Conservation (phyloP, 2,329 filamentous ascomycete species). For the Ploettnerulaceae sp. region DNA sequence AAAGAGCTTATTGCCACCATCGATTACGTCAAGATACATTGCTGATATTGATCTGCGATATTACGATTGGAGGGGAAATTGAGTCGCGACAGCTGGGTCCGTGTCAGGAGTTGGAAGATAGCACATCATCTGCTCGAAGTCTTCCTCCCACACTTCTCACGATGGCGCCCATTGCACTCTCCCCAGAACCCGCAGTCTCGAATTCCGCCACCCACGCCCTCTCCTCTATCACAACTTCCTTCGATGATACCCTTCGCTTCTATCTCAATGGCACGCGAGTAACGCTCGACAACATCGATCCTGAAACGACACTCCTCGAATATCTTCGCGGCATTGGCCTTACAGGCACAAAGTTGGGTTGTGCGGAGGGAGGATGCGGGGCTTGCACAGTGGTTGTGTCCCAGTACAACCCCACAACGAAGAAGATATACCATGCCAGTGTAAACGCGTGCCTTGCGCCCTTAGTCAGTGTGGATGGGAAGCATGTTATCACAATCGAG, state of each 20-base stretch:
- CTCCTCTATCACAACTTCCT: constrained; percentile 63
- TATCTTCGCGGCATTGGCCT: constrained; percentile 89
- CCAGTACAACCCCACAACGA: constrained; percentile 80
- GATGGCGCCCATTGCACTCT: constrained; percentile 55
- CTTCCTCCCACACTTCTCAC: neutral
- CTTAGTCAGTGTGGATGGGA: constrained; percentile 87
- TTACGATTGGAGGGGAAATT: neutral
- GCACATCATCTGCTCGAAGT: neutral
- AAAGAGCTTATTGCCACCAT: neutral
- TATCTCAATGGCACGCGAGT: constrained; percentile 93
- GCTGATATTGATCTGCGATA: neutral
- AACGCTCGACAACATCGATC: constrained; percentile 79
- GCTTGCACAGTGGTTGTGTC: constrained; percentile 95
- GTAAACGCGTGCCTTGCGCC: constrained; percentile 95
- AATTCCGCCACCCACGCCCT: constrained; percentile 38
- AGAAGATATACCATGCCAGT: constrained; percentile 90
- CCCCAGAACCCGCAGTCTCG: constrained; percentile 42
- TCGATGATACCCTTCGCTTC: constrained; percentile 85
- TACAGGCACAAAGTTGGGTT: constrained; percentile 94
- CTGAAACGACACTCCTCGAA: constrained; percentile 86
- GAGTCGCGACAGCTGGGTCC: too few relatives aligned
- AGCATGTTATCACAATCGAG: constrained; percentile 97
- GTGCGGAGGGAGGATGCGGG: constrained; percentile 92
- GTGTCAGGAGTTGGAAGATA: neutral
- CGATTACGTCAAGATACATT: neutral